Base-by-base conservation (phyloP, 1,139 yeast genomes). In the Yarrowia galli region DNA sequence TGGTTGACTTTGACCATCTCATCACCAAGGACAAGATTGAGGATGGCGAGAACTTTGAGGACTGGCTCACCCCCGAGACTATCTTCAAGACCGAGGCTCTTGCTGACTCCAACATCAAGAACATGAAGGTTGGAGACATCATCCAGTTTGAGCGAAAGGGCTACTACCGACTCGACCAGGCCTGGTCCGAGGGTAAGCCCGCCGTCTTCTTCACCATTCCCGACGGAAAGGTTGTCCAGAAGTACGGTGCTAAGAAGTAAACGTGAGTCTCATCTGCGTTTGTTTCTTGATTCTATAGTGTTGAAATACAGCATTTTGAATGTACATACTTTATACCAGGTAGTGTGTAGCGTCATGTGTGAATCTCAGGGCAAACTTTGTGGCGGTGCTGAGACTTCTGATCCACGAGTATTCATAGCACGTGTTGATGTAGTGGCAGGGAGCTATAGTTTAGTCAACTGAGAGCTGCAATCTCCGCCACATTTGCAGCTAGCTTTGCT, bases 71-170 rank as follows among this genome's bases (percentile, higher is more conserved):
- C 63, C 91, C 92, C 71, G 82, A 87, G 73, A 92, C 98, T 68
- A 96, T 91, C 78, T 92, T 95, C 87, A 90, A 85, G 77, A 83
- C 91, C 68, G 78, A 82, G 60, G 98, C 96, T 46, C 75, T 85
- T 73, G 98, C 93, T 72, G 98, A 95, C 78, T 79, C 86, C 74
- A 95, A 93, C 77, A 86, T 93, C 71, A 85, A 84, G 75, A 79
- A 83, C 69, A 85, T 95, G 84, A 87, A 90, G 82, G 89, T 82
- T 72, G 97, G 97, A 71, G 97, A 91, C 72, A 84, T 93, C 70
- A 88, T 95, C 74, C 98, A 95, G 82, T 92, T 95, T 73, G 98
- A 95, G 82, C 90, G 99, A 85, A 95, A 95, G 84, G 98, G 98
- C 73, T 95, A 92, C 84, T 95, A 82, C 86, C 87, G 96, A 78